phyloP scores from a whole-genome alignment of 495 filamentous ascomycete species.

The Aspergillus wentii region DNA sequence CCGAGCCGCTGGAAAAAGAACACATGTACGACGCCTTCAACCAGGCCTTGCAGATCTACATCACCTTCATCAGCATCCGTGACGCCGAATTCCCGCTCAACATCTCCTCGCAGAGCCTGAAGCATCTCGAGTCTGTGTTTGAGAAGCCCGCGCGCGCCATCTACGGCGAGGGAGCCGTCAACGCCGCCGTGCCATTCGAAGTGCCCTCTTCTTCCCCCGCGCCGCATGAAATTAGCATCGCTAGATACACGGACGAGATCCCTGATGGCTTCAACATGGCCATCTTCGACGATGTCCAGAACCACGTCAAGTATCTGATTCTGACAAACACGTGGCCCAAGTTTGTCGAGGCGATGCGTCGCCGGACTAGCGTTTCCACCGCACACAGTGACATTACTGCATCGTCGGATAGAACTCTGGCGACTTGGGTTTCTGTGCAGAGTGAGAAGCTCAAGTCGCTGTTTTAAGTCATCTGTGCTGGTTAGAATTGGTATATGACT shows the following conservation, averaged over 20 bases:
- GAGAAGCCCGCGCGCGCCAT: constrained; percentile 2
- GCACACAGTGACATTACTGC: neutral
- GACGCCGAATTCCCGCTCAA: constrained; percentile 9
- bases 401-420: neutral
- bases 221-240: neutral
- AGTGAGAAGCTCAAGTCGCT: no score
- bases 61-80: constrained; percentile 5
- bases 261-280: constrained; percentile 5
- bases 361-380: constrained; percentile 1
- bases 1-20: neutral
- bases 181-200: constrained; percentile 4
- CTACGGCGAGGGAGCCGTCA: constrained; percentile 2
- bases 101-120: constrained; percentile 5
- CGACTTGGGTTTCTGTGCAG: no score
- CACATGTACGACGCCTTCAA: constrained; percentile 2
- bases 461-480: no score
- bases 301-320: constrained; percentile 9
- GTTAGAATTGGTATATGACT: no score
- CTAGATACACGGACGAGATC: constrained; percentile 4
- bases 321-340: constrained; percentile 10
- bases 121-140: constrained; percentile 4
- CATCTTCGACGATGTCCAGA: constrained; percentile 6
- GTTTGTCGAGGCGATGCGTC: constrained; percentile 7
- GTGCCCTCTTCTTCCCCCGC: neutral
- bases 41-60: constrained; percentile 5